Base-by-base conservation (phyloP, 73 alveolate species). In the Urostyla sp. region DNA sequence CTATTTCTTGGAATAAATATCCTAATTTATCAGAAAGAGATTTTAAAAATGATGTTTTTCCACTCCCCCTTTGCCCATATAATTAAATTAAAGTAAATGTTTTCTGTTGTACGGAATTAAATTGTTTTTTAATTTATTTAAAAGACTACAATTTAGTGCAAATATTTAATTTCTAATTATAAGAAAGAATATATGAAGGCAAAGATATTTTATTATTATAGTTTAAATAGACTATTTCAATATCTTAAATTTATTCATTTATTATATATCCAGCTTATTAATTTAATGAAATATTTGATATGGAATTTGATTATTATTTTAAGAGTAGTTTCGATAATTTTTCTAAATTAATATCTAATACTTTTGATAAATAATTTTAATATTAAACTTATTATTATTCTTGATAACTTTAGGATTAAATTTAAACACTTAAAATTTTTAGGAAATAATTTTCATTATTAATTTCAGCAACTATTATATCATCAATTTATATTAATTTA, bases 1-100 rank as follows among this genome's bases (percentile, higher is more conserved):
- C 85, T 35, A 21, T 34, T 7, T 0, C 18, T n/a, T 44, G 1
- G 40, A 21, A 73, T 16, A 49, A 16, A 36, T 34, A 4, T 0
- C 85, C 85, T 1, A 20, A 28, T 21, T 4, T 0, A 44, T 73
- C 85, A 8, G 85, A 73, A 28, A 34, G 40, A 36, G 30, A 55
- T 34, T 34, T 24, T 2, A 73, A 20, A 6, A 31, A 0, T 1
- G 24, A 3, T 8, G 85, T 31, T 52, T 73, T 73, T 20, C 85
- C 85, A 21, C 63, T 16, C 10, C 85, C 85, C 3, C 20, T 11
- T 34, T 50, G 26, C 20, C 85, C 85, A 35, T 27, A 28, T 30
- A 73, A 24, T 10, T 31, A 59, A 5, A 73, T 31, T 5, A 51
- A 10, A 4, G 50, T 28, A 13, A 69, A n/a, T n/a, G n/a, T 11